These are phyloP conservation scores for Bothriochloa decipiens DNA, from an alignment of 176 grass and related monocot genomes.

Conservation along the genomic window DNA sequence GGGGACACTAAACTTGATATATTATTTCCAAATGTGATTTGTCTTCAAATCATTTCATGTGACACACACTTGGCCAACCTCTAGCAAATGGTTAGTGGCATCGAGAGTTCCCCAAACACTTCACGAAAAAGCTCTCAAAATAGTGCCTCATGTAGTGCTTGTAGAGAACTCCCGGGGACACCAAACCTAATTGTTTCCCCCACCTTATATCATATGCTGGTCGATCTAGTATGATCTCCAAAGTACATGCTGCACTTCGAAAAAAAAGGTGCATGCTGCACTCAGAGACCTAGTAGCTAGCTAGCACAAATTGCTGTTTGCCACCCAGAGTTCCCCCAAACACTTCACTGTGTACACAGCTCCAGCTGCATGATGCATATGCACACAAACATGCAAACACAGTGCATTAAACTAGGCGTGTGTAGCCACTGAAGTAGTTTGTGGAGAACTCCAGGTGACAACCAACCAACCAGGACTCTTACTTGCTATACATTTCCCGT, in stretches of 20 bases:
- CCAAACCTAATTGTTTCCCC: slow-evolving; percentile 36
- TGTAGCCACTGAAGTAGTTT: slow-evolving; percentile 45
- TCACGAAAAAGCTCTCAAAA: neutral
- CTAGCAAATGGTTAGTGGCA: slow-evolving; percentile 22
- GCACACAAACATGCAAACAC: neutral
- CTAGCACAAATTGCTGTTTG: neutral
- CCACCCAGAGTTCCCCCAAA: slow-evolving; percentile 48
- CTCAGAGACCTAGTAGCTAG: neutral
- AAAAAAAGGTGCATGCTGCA: neutral
- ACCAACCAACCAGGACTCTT: slow-evolving; percentile 40
- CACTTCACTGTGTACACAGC: slow-evolving; percentile 34
- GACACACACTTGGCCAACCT: neutral
- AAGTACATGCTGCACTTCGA: neutral
- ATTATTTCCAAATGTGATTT: neutral
- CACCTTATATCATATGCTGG: slow-evolving; percentile 4
- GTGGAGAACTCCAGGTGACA: slow-evolving; percentile 40
- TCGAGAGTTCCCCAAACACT: slow-evolving; percentile 69
- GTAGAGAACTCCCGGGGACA: slow-evolving; percentile 44
- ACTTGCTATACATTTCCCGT: neutral
- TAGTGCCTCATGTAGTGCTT: slow-evolving; percentile 39
- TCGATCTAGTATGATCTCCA: neutral
- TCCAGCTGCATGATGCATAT: neutral
- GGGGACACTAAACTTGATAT: slow-evolving; percentile 41
- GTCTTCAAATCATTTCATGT: neutral
- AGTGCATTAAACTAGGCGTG: slow-evolving; percentile 13